phyloP scores from a whole-genome alignment of 202 grass and related monocot genomes.

The Carex arenaria region DNA sequence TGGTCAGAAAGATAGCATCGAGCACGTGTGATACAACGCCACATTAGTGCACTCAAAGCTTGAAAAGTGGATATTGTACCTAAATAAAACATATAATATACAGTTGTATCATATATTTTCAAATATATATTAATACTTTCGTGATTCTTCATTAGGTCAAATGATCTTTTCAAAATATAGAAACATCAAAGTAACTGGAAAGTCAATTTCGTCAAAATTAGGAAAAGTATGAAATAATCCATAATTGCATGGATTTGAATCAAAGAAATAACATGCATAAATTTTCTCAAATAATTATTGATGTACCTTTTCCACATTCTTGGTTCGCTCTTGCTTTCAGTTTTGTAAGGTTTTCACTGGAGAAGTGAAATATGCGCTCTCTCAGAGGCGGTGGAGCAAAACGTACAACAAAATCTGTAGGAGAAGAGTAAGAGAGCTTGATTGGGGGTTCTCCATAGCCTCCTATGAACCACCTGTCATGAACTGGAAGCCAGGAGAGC shows the following conservation, averaged over 20 bases:
- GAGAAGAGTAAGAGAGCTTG: conserved; percentile 22
- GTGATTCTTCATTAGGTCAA: no score
- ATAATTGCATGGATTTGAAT: neutral
- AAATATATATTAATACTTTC: neutral
- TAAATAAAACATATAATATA: neutral
- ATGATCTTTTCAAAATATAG: no score
- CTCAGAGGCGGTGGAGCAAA: neutral
- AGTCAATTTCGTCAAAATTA: neutral
- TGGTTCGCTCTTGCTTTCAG: conserved; percentile 29
- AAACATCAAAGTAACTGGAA: no score
- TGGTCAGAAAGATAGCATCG: neutral
- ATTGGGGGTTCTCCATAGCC: conserved; percentile 12
- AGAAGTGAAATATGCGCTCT: conserved; percentile 42
- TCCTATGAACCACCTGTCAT: conserved; percentile 26
- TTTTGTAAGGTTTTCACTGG: neutral
- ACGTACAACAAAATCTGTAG: conserved; percentile 4
- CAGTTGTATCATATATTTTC: neutral
- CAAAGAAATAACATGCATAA: neutral
- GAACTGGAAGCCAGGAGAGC: neutral
- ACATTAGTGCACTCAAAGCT: conserved; percentile 26
- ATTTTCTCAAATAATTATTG: neutral
- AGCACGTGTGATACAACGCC: conserved; percentile 29
- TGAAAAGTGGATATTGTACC: conserved; percentile 28
- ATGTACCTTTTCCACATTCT: conserved; percentile 21
- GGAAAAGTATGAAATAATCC: neutral